These are phyloP conservation scores for Pharus latifolius DNA, from an alignment of 176 grass and related monocot genomes.

Conservation along the genomic window DNA sequence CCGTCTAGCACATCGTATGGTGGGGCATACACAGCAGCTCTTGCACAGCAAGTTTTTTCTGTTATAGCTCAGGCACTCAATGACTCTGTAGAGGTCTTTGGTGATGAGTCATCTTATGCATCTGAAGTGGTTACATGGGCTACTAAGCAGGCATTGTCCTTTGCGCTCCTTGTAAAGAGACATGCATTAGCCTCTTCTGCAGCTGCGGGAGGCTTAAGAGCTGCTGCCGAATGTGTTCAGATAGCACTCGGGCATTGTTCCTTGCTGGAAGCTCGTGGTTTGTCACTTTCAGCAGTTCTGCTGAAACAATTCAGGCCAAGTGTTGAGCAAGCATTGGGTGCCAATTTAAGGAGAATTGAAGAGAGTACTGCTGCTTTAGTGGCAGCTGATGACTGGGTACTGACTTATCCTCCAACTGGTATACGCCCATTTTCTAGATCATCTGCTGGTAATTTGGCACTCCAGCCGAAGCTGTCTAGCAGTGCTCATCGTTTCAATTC, in stretches of 20 bases:
- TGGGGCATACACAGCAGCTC: slow-evolving; percentile 66
- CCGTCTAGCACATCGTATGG: slow-evolving; percentile 60
- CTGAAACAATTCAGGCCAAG: slow-evolving; percentile 78
- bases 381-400: slow-evolving; percentile 84
- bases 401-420: slow-evolving; percentile 60
- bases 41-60: slow-evolving; percentile 85
- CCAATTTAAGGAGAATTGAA: slow-evolving; percentile 86
- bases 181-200: slow-evolving; percentile 80
- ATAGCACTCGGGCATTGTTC: slow-evolving; percentile 81
- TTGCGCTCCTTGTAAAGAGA: slow-evolving; percentile 72
- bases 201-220: slow-evolving; percentile 70
- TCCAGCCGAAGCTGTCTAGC: slow-evolving; percentile 84
- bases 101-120: slow-evolving; percentile 59
- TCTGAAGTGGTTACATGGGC: slow-evolving; percentile 90
- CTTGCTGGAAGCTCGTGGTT: slow-evolving; percentile 63
- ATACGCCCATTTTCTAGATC: slow-evolving; percentile 43
- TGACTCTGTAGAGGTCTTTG: slow-evolving; percentile 77
- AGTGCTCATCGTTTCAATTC: slow-evolving; percentile 84
- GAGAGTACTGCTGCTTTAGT: slow-evolving; percentile 84
- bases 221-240: slow-evolving; percentile 67
- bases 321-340: slow-evolving; percentile 76
- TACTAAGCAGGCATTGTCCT: slow-evolving; percentile 50
- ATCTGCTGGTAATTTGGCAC: slow-evolving; percentile 32
- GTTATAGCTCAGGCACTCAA: slow-evolving; percentile 71
- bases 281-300: slow-evolving; percentile 75